Conservation (phyloP, 106 monocot species). For the Amphibolis antarctica region DNA sequence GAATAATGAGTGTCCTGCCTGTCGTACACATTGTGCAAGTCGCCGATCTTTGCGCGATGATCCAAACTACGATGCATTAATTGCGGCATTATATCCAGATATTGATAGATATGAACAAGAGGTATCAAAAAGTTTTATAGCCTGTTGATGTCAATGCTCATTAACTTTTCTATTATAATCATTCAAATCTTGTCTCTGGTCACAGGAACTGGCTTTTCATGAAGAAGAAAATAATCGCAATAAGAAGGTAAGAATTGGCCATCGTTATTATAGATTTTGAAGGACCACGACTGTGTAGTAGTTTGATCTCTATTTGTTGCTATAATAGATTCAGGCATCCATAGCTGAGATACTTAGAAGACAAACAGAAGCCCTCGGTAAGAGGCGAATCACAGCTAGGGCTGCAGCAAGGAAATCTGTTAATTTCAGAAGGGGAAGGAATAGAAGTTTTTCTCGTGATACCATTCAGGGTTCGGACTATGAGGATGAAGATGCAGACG, state of each 20-base stretch:
- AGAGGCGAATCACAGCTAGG: slow-evolving; percentile 34
- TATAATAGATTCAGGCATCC: slow-evolving; percentile 67
- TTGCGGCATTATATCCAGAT: slow-evolving; percentile 86
- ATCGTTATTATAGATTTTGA: background rate
- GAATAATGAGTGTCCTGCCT: slow-evolving; percentile 98
- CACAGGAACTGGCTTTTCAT: slow-evolving; percentile 81
- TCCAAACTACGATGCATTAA: slow-evolving; percentile 89
- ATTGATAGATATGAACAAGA: slow-evolving; percentile 97
- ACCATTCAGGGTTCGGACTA: slow-evolving; percentile 41
- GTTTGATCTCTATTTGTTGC: background rate
- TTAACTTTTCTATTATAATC: background rate
- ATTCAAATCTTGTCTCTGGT: slow-evolving; percentile 5
- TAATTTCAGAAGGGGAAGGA: slow-evolving; percentile 37
- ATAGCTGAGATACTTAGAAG: slow-evolving; percentile 72
- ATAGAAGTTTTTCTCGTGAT: slow-evolving; percentile 21
- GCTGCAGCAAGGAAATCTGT: slow-evolving; percentile 43
- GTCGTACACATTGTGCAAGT: slow-evolving; percentile 95
- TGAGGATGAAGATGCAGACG: slow-evolving; percentile 61
- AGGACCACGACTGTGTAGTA: background rate
- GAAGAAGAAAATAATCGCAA: slow-evolving; percentile 76
- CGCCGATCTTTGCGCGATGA: slow-evolving; percentile 95
- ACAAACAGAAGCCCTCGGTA: slow-evolving; percentile 80
- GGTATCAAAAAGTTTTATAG: slow-evolving; percentile 25
- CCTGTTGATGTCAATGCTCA: background rate
- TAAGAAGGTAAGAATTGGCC: slow-evolving; percentile 39